A percentile compares a stretch with the other conserved stretches of the same genome.
Conservation (phyloP, 495 filamentous ascomycete genomes). For the Aspergillus conjunctus region DNA sequence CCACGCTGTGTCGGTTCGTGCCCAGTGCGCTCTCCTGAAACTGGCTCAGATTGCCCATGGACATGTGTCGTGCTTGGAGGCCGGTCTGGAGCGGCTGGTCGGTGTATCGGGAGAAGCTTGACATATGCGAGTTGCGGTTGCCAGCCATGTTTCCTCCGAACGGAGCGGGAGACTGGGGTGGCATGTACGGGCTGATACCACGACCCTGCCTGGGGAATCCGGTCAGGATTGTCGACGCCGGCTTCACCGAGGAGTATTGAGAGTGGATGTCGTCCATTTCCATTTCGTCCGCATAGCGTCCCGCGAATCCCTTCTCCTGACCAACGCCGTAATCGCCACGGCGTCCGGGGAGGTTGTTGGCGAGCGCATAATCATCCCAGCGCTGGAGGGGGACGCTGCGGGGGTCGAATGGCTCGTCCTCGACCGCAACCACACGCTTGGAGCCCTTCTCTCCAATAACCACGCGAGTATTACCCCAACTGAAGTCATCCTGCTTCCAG, state of each 20-base stretch:
- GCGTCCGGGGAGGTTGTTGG: conserved; percentile 88
- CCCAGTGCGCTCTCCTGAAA: conserved; percentile 53
- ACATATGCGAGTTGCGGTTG: conserved; percentile 59
- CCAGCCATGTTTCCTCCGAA: conserved; percentile 57
- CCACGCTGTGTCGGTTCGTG: conserved; percentile 51
- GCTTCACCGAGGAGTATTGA: conserved; percentile 91
- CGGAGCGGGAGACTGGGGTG: conserved; percentile 75
- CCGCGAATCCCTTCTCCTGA: conserved; percentile 64
- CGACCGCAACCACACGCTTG: conserved; percentile 83
- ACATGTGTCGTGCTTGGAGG: conserved; percentile 54
- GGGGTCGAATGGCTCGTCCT: conserved; percentile 88
- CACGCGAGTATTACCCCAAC: conserved; percentile 96
- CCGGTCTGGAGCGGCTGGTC: conserved; percentile 47
- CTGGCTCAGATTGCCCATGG: conserved; percentile 62
- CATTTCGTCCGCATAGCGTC: conserved; percentile 62
- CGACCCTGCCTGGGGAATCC: conserved; percentile 72
- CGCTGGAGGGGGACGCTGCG: conserved; percentile 89
- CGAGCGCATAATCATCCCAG: conserved; percentile 97
- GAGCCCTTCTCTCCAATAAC: conserved; percentile 91
- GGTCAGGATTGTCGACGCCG: conserved; percentile 87
- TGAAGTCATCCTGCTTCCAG: conserved; percentile 99
- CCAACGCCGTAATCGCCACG: conserved; percentile 60
- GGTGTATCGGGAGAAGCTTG: conserved; percentile 56
- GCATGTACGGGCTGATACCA: conserved; percentile 63
- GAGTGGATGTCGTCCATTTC: conserved; percentile 99